phyloP scores from a whole-genome alignment of 257 asterid species.

The Solanum virginianum region DNA sequence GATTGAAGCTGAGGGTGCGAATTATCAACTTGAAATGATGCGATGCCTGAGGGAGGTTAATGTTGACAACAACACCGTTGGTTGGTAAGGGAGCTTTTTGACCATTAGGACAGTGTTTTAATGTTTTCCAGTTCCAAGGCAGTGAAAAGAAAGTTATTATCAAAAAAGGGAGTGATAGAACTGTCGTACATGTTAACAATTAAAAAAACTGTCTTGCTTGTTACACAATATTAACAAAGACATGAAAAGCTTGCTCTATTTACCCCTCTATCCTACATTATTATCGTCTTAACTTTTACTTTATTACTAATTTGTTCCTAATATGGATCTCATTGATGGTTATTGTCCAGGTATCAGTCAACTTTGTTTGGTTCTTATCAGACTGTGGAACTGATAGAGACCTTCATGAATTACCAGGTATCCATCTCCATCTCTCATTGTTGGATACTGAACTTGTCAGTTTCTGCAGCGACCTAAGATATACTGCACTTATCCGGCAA shows the following conservation, averaged over 20 bases:
- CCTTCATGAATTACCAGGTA: conserved; percentile 98
- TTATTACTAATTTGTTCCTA: neutral
- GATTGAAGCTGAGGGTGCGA: conserved; percentile 94
- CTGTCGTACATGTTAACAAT: neutral
- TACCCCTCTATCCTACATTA: neutral
- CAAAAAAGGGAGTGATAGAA: neutral
- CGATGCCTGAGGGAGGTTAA: conserved; percentile 96
- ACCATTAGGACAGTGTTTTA: neutral
- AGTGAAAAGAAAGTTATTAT: neutral
- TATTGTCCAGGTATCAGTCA: conserved; percentile 69
- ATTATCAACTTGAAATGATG: conserved; percentile 99
- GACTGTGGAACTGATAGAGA: conserved; percentile 87
- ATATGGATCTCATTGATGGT: neutral
- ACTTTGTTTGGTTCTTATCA: conserved; percentile 88
- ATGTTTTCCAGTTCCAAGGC: neutral
- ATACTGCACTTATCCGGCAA: neutral
- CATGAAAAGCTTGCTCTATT: neutral
- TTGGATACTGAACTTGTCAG: neutral
- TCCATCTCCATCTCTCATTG: neutral
- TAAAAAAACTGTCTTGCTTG: neutral
- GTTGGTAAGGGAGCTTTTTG: conserved; percentile 44
- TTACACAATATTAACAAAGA: neutral
- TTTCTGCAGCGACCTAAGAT: neutral
- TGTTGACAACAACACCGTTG: conserved; percentile 96
- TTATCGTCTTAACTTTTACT: neutral